These are phyloP conservation scores for Piper longum DNA, from an alignment of 164 flowering plant genomes.

Conservation along the genomic window DNA sequence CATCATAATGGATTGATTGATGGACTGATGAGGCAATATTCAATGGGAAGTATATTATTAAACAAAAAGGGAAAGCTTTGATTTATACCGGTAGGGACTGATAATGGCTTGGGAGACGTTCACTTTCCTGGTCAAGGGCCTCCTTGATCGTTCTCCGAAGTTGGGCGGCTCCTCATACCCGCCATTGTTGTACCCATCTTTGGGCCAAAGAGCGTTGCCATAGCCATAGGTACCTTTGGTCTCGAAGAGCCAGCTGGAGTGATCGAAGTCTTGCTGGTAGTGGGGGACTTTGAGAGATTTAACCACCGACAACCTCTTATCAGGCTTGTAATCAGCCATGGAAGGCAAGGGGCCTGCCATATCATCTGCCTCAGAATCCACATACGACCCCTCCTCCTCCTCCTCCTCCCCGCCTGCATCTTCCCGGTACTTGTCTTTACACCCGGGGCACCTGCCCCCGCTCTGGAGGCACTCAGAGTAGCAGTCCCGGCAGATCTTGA, in stretches of 20 bases:
- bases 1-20: neutral
- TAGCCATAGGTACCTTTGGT: constrained; percentile 91
- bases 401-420: constrained; percentile 21
- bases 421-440: constrained; percentile 53
- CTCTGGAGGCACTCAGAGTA: constrained; percentile 36
- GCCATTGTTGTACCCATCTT: constrained; percentile 49
- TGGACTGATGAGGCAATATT: too few species aligned
- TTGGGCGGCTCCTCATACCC: constrained; percentile 57
- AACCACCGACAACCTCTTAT: constrained; percentile 50
- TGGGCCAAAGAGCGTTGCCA: constrained; percentile 89
- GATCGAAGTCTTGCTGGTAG: constrained; percentile 60
- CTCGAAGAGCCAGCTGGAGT: constrained; percentile 69
- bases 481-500: constrained; percentile 61
- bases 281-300: constrained; percentile 54
- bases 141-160: constrained; percentile 42
- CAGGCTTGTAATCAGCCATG: constrained; percentile 32
- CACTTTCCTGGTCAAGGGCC: constrained; percentile 75
- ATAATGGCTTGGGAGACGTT: constrained; percentile 64
- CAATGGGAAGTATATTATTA: neutral
- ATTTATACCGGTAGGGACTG: constrained; percentile 72
- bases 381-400: neutral
- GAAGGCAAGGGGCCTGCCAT: constrained; percentile 53
- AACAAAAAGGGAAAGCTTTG: neutral
- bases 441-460: constrained; percentile 69
- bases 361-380: constrained; percentile 43